Evolutionary conservation across 148 eudicot species (phyloP), one percentile per base, ranked within the genome.

Genomic region (Heliosperma pusillum): DNA sequence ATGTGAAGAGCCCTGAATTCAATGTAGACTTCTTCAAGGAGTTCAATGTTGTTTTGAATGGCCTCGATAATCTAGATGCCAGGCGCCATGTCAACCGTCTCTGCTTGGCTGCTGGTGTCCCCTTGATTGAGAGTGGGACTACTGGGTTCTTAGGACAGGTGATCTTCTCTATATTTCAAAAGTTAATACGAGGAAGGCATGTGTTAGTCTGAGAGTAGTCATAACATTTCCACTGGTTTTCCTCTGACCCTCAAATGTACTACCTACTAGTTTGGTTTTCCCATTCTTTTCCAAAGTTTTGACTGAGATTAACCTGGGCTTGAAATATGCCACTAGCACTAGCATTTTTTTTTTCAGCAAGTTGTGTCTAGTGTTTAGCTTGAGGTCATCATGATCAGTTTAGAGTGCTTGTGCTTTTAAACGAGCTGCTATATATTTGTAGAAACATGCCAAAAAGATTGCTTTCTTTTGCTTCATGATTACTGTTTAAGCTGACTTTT

Each of bases 101-200:
- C 53, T 91, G 98, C 83, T 88, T 93, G 85, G 98, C 98, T 22
- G 93, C 93, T 69, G 93, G 84, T 79, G 87, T 90, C 42, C 97
- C 97, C 24, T 76, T 93, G 83, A 88, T 93, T 70, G 97, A 91
- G 83, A 93, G 97, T 80, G 98, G 98, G 69, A 93, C 97, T 42
- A 89, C 96, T 26, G 98, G 98, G n/a, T 93, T 93, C 83, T 83
- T 93, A 64, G 98, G 98, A 33, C 98, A 93, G 98, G 98, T 93
- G 74, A 75, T 33, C 5, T 74, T 74, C 57, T n/a, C 8, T 58
- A 1, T 45, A 1, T 57, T 7, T 3, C 10, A 30, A 16, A 21
- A 44, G 10, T 73, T 66, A 5, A 21, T 15, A 33, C 36, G 2
- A 29, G 73, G 3, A 29, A 44, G 7, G 25, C 50, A 68, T 74